Evolutionary conservation across 2,329 filamentous ascomycete genomes (phyloP), one percentile per base, ranked within the genome.

Genomic region (Dothistroma pini): DNA sequence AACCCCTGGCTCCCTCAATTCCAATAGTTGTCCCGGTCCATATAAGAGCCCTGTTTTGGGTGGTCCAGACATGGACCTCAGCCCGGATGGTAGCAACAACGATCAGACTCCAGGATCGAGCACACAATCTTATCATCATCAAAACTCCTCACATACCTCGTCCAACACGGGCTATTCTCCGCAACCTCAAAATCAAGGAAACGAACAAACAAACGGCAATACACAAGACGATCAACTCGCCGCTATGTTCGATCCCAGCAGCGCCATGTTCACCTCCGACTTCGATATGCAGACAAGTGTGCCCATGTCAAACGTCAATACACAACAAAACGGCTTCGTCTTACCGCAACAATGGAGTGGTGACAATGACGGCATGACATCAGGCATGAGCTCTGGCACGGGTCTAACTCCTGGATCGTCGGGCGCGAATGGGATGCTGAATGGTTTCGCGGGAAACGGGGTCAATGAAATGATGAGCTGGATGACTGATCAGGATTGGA

Each of bases 401-500:
- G 67, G 66, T 8, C 53, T 67, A 32, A 66, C 66, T 21, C 63
- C 67, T 12, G 65, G 59, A 32, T 51, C 48, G 2, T n/a, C 58
- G 22, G 59, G 52, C 22, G 16, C 51, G n/a, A 54, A 19, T 19
- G 67, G 64, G 2, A 63, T 69, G 41, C 64, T 62, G 38, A 60
- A 61, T 29, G 65, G 51, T 3, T 60, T 56, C 38, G 29, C 25
- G 14, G 58, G 58, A 11, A 31, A 52, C 35, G 61, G 57, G 19
- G 50, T 67, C 56, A 63, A 57, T 51, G 68, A 71, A 10, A 63
- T 69, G 57, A 69, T 72, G 69, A 59, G 58, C 34, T 62, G 61
- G 10, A 68, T 73, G 68, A 66, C 63, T 8, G 71, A 74, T 56
- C 68, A 63, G 41, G 71, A 73, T 22, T 74, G 70, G 70, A 69